A percentile compares a stretch with the other conserved stretches of the same genome.
phyloP scores from a whole-genome alignment of 768 basidiomycete genomes.

The Agaricus sinodeliciosus region DNA sequence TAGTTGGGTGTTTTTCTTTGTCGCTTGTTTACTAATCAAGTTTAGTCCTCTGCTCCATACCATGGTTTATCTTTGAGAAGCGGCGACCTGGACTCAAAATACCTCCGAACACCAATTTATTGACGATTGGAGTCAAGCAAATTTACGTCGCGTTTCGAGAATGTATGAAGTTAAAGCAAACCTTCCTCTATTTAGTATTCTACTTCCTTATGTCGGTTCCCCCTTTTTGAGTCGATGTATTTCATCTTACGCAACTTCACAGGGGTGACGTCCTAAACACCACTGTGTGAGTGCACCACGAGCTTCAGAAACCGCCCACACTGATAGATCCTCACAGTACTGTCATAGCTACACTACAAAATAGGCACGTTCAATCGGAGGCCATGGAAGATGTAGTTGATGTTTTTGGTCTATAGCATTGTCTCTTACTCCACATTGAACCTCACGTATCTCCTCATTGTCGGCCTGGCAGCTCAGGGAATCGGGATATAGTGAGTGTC shows the following conservation, averaged over 20 bases:
- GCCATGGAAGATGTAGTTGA: neutral
- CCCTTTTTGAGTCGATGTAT: neutral
- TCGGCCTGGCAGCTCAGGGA: slow-evolving; percentile 58
- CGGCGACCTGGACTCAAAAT: slow-evolving; percentile 56
- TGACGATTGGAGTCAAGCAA: slow-evolving; percentile 66
- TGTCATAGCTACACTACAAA: slow-evolving; percentile 66
- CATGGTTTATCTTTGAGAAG: slow-evolving; percentile 71
- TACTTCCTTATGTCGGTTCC: slow-evolving; percentile 65
- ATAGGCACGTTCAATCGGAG: slow-evolving; percentile 35
- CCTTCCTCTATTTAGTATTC: slow-evolving; percentile 66
- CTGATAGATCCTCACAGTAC: slow-evolving; percentile 33
- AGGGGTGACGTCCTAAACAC: slow-evolving; percentile 77
- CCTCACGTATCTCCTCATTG: slow-evolving; percentile 58
- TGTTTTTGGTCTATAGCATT: slow-evolving; percentile 31
- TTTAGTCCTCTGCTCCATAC: slow-evolving; percentile 57
- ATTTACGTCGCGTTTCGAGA: slow-evolving; percentile 55
- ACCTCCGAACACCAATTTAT: slow-evolving; percentile 46
- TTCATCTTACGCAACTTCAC: neutral
- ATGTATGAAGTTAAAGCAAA: slow-evolving; percentile 64
- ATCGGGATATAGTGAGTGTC: slow-evolving; percentile 58
- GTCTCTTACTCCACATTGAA: slow-evolving; percentile 70
- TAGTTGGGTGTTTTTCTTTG: slow-evolving; percentile 18
- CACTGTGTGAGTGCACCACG: slow-evolving; percentile 45
- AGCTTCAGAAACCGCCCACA: neutral
- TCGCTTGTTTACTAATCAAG: neutral